phyloP scores from a whole-genome alignment of 257 asterid genomes.

The Leptodermis oblonga region DNA sequence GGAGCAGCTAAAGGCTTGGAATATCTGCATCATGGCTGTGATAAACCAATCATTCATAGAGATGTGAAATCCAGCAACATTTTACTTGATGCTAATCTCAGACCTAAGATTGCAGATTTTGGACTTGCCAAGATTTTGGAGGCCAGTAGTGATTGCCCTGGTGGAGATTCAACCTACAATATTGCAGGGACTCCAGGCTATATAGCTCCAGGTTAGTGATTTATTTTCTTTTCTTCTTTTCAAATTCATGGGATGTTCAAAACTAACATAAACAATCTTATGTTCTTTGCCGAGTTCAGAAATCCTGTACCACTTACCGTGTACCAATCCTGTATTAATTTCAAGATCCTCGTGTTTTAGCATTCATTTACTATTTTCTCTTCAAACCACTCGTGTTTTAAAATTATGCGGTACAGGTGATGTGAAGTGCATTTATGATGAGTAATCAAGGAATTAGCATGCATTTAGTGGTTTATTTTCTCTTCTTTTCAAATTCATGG shows the following conservation, averaged over 20 bases:
- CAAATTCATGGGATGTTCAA: background rate
- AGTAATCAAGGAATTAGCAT: too few relatives aligned
- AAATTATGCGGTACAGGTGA: too few relatives aligned
- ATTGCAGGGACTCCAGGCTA: constrained; percentile 46
- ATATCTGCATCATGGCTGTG: constrained; percentile 46
- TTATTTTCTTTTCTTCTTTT: background rate
- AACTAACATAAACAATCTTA: background rate
- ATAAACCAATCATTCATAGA: constrained; percentile 34
- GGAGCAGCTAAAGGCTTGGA: constrained; percentile 48
- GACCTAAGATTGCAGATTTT: constrained; percentile 47
- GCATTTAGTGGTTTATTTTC: constrained; percentile 13
- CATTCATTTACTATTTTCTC: too few relatives aligned
- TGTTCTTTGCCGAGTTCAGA: too few relatives aligned
- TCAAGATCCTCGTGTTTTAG: too few relatives aligned
- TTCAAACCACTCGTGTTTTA: too few relatives aligned
- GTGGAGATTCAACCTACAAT: constrained; percentile 23
- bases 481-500: background rate
- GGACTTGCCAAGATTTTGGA: constrained; percentile 40
- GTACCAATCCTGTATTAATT: too few relatives aligned
- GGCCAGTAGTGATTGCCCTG: constrained; percentile 9
- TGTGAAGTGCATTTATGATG: too few relatives aligned
- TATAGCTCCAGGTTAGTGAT: constrained; percentile 41
- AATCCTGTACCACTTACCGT: too few relatives aligned
- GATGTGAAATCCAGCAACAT: constrained; percentile 53
- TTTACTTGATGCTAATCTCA: constrained; percentile 35